Evolutionary conservation across 768 basidiomycete genomes (phyloP), one percentile per base, ranked within the genome.

Genomic region (Tylopilus rubrobrunneus): DNA sequence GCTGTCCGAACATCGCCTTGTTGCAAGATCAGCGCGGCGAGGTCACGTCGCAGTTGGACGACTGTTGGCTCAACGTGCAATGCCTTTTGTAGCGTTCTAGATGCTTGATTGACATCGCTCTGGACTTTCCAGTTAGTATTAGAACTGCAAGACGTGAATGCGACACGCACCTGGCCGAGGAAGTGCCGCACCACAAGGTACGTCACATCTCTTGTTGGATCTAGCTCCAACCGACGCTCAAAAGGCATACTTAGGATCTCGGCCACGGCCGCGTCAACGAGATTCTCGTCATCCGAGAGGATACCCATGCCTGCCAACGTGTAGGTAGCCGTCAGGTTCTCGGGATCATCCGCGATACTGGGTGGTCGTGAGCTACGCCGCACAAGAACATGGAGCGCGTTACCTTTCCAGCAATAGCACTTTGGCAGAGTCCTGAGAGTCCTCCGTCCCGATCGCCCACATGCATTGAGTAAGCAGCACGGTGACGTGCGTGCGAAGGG

Each of bases 251-350:
- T 74, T 19, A 86, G 75, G 17, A 96, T 80, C 66, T 97, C 93
- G 0, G 88, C 85, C 12, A 95, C 72, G 0, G 92, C 88, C 1
- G 93, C 94, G 66, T 95, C 91, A 25, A 94, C 78, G n/a, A 97
- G 78, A 33, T 78, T 79, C 33, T 87, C 84, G 62, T 96, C 93
- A 33, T 78, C 77, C 4, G 86, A 86, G 49, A 94, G 71, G 51
- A 92, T 84, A 12, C 91, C 93, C 82, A 96, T 92, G n/a, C 88
- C 89, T 1, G 89, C 89, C 1, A 98, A 79, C 0, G 85, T 80
- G 44, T 87, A 89, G 67, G 96, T 88, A 1, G 91, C 92, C 49
- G 80, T 76, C n/a, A n/a, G n/a, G n/a, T n/a, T n/a, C n/a, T n/a
- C n/a, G n/a, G n/a, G n/a, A n/a, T n/a, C n/a, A n/a, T n/a, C n/a